Percentiles rank a stretch among this genome's conserved stretches.
Conservation (phyloP, 768 basidiomycete species). For the Auricularia cornea region DNA sequence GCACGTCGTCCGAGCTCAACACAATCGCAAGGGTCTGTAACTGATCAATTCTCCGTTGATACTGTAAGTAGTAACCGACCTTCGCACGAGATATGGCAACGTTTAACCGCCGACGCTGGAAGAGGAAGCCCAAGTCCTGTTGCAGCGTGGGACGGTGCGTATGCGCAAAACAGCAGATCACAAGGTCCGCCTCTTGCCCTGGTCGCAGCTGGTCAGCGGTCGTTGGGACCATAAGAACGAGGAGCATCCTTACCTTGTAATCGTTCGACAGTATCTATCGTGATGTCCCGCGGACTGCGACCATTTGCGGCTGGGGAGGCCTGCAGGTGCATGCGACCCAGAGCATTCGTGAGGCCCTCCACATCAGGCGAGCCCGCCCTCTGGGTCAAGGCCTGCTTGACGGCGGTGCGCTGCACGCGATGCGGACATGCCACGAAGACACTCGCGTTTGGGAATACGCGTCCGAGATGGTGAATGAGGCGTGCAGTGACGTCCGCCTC, state of each 20-base stretch:
- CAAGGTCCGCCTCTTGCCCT: constrained; percentile 48
- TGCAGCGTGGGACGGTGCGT: constrained; percentile 25
- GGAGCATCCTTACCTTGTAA: constrained; percentile 32
- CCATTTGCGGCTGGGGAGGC: neutral
- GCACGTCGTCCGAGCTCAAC: constrained; percentile 35
- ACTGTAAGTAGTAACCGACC: constrained; percentile 23
- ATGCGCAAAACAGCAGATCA: constrained; percentile 44
- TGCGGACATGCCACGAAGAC: constrained; percentile 47
- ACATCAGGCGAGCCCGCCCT: constrained; percentile 4
- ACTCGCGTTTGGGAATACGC: constrained; percentile 33
- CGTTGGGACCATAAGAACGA: neutral
- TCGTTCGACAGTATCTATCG: constrained; percentile 43
- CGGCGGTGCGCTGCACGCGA: constrained; percentile 44
- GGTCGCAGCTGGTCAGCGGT: neutral
- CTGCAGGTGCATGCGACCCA: constrained; percentile 11
- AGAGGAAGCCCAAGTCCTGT: constrained; percentile 34
- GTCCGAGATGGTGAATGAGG: constrained; percentile 30
- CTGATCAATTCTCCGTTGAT: too few relatives aligned
- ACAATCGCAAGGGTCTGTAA: constrained; percentile 20
- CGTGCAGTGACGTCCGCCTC: constrained; percentile 42
- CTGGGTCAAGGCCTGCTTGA: constrained; percentile 31
- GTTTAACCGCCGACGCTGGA: constrained; percentile 42
- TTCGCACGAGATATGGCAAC: constrained; percentile 48
- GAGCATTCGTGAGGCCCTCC: constrained; percentile 10
- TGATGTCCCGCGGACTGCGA: constrained; percentile 21